Evolutionary conservation across 2,329 filamentous ascomycete genomes (phyloP), one percentile per base, ranked within the genome.

Genomic region (Talaromyces sp.): DNA sequence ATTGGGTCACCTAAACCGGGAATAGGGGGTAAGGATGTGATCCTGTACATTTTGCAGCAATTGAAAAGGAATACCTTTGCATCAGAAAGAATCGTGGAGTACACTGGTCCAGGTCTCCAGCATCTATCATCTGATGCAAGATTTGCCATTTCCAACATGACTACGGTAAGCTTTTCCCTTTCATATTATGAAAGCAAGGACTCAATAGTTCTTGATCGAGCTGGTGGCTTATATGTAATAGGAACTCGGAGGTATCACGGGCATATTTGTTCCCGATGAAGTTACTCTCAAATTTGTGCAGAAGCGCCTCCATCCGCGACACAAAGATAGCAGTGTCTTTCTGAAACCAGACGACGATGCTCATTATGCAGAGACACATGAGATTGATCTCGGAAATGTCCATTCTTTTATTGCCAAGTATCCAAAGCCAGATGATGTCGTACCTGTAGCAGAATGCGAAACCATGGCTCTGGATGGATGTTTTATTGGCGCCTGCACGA

Each of bases 81-180:
- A 1, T 74, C 76, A 0, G 76, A 82, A 19, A 69, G 81, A 3
- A 75, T 81, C 7, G 80, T 83, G 2, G 81, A 83, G 68, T 83
- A 80, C 62, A 75, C 72, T 4, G 81, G 81, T 0, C 75, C 79
- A 0, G 80, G 81, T 0, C 67, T 78, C 1, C 65, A 74, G 33
- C 70, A 77, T 62, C 70, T 83, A 2, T 78, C 75, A 0, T 74
- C 70, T 14, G 81, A 83, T 71, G 80, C 79, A 0, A 72, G 81
- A 1, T 83, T 82, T 69, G 80, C 81, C 0, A 81, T 83, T 60
- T 72, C 74, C 22, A 83, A 83, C 64, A 83, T 83, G 81, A 79
- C 75, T 0, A 80, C 81, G 3, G 65, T 67, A 47, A 33, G 59
- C 27, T 37, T 14, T n/a, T 22, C n/a, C 27, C 27, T 31, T 27